phyloP scores from a whole-genome alignment of 306 rosid species.

The Vicia villosa region DNA sequence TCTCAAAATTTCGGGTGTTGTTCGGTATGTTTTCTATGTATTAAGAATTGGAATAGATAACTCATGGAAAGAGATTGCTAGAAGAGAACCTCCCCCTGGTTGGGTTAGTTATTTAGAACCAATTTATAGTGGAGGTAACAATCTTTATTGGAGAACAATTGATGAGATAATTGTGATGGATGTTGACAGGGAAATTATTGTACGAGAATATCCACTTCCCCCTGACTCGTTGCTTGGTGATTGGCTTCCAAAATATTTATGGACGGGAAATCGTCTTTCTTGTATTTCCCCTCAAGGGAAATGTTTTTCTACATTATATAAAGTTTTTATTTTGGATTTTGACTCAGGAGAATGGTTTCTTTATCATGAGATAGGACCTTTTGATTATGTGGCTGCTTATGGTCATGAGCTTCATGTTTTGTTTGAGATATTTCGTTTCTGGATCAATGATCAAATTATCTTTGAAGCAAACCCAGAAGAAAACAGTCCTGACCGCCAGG shows the following conservation, averaged over 20 bases:
- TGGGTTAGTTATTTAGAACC: background rate
- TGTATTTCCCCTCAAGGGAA: background rate
- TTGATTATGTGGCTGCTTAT: background rate
- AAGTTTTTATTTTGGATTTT: background rate
- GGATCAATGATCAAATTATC: background rate
- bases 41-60: conserved; percentile 6
- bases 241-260: background rate
- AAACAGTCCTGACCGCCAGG: no score
- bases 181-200: conserved; percentile 1
- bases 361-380: background rate
- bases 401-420: background rate
- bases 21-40: background rate
- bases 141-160: background rate
- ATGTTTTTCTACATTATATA: background rate
- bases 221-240: background rate
- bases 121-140: background rate
- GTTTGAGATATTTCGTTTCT: background rate
- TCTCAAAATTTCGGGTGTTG: background rate
- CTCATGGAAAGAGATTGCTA: conserved; percentile 2
- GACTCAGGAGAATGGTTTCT: background rate
- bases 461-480: background rate
- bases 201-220: background rate
- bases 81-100: background rate
- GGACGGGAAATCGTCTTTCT: background rate
- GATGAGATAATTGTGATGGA: background rate